Conservation (phyloP, 1,139 yeast genomes). For the Pichia sp. region DNA sequence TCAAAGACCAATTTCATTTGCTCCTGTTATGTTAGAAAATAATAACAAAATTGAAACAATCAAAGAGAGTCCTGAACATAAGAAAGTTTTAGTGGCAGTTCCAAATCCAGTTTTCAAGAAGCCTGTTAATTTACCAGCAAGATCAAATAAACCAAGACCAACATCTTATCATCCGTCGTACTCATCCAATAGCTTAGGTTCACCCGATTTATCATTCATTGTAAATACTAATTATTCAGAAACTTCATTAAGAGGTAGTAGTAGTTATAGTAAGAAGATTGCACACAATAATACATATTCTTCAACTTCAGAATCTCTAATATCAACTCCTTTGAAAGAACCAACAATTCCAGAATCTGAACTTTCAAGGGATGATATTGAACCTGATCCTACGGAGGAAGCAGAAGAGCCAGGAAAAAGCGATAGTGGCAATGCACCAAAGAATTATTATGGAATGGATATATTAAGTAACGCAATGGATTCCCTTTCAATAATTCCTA, state of each 20-base stretch:
- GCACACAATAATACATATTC: conserved; percentile 7
- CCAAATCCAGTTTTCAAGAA: conserved; percentile 22
- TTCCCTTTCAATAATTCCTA: conserved; percentile 10
- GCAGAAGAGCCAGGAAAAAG: background rate
- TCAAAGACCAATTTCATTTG: conserved; percentile 18
- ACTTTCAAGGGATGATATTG: background rate
- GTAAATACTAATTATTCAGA: conserved; percentile 23
- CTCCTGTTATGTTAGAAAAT: conserved; percentile 13
- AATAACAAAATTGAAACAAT: conserved; percentile 25
- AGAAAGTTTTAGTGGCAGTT: conserved; percentile 18
- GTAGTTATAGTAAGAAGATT: background rate
- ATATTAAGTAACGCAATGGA: conserved; percentile 14
- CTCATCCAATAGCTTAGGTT: conserved; percentile 25
- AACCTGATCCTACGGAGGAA: background rate
- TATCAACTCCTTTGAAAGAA: conserved; percentile 13
- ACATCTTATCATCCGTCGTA: conserved; percentile 68
- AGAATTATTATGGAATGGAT: conserved; percentile 14
- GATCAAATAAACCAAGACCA: conserved; percentile 59
- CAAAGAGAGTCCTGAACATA: conserved; percentile 26
- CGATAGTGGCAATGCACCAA: background rate
- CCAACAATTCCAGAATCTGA: background rate
- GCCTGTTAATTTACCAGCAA: conserved; percentile 13
- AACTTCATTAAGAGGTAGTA: conserved; percentile 14
- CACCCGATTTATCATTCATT: conserved; percentile 25
- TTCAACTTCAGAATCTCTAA: conserved; percentile 15